Base-by-base conservation (phyloP, 2,329 filamentous ascomycete species). In the Phoma sp. region DNA sequence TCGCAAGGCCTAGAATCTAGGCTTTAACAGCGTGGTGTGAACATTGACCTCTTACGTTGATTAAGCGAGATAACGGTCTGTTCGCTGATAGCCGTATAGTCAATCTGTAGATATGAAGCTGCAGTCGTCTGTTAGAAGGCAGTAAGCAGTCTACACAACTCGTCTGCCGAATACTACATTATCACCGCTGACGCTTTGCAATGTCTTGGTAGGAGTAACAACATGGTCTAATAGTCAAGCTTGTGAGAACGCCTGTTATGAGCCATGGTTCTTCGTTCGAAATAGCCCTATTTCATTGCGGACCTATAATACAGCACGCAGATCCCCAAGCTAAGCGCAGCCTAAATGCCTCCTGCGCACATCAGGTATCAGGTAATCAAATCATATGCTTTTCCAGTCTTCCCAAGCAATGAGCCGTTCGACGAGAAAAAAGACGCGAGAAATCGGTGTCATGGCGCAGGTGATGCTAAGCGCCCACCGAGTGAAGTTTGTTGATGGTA, bases 291-390 rank as follows among this genome's bases (percentile, higher is more conserved):
- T 71, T 65, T 51, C 58, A 57, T 68, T 63, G 58, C 58, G 60
- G 54, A 57, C 58, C 58, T 73, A 74, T 73, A 68, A 67, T 74
- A 73, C 71, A 73, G 65, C 67, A 61, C 64, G 58, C 64, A 53
- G 61, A 56, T 60, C 58, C 44, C 52, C 25, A 41, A 45, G 36
- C 27, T 33, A 29, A 41, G 50, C 63, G 58, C 53, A 56, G 41
- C 51, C 51, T 51, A 55, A 58, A 57, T 54, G 50, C 50, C 50
- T 46, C n/a, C 32, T 45, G 52, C 52, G 41, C 46, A 43, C 41
- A 43, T 50, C 46, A 55, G 46, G 52, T 55, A 55, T 55, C 52
- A 55, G 52, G 43, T 46, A 46, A 54, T 57, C 57, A 57, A 51
- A 51, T 55, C 44, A 67, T 59, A 48, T 48, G 62, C 61, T 70